Conservation (phyloP, 257 asterid species). For the Solanum okadae region DNA sequence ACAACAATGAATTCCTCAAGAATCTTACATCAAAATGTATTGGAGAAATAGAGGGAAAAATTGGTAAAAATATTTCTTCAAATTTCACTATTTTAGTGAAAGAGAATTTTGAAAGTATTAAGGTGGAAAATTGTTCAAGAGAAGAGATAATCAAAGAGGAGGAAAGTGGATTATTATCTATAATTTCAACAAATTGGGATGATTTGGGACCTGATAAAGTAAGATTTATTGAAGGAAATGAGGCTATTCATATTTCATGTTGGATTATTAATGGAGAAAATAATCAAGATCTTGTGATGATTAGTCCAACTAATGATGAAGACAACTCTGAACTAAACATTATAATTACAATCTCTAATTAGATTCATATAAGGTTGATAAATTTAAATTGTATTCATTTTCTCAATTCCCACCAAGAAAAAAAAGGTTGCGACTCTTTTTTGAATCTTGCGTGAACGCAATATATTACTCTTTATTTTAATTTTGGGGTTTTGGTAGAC, state of each 20-base stretch:
- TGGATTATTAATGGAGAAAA: conserved; percentile 41
- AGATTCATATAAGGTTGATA: background rate
- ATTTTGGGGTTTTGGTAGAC: background rate
- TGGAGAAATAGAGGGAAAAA: conserved; percentile 21
- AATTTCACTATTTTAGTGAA: conserved; percentile 21
- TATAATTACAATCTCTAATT: conserved; percentile 8
- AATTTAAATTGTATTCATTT: background rate
- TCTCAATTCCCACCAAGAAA: background rate
- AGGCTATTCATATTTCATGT: conserved; percentile 29
- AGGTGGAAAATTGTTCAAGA: conserved; percentile 22
- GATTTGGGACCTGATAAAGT: conserved; percentile 22
- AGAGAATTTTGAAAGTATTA: conserved; percentile 7
- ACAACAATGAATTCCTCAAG: conserved; percentile 11
- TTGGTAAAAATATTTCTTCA: conserved; percentile 10
- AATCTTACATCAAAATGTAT: conserved; percentile 35
- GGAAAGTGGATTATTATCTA: background rate
- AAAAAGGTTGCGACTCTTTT: background rate
- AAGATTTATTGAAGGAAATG: conserved; percentile 33
- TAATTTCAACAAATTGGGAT: conserved; percentile 26
- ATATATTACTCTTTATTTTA: background rate
- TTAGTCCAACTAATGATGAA: conserved; percentile 16
- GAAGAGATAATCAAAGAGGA: background rate
- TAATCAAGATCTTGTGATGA: conserved; percentile 42
- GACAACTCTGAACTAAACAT: conserved; percentile 12
- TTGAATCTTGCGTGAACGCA: background rate